Percentiles rank a stretch among this genome's conserved stretches.
These are phyloP conservation scores for Cupressus sempervirens DNA, from an alignment of 75 land plant genomes.

Conservation along the genomic window DNA sequence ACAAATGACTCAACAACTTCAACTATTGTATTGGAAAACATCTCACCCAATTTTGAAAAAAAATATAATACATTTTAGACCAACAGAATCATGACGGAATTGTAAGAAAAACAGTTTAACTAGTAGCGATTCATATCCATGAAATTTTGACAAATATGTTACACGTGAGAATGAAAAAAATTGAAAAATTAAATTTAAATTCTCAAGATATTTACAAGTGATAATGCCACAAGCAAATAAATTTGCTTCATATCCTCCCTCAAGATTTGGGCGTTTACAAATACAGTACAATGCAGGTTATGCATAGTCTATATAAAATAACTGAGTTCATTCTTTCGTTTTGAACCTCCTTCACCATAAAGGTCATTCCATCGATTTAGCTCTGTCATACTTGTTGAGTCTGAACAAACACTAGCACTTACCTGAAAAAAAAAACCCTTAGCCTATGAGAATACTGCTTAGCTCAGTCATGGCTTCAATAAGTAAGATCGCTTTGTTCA, in stretches of 20 bases:
- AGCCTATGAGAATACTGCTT: background rate
- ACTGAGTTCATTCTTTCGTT: conserved; percentile 7
- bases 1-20: too few species aligned
- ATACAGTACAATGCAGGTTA: background rate
- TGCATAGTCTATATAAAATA: conserved; percentile 19
- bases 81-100: background rate
- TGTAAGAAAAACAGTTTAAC: background rate
- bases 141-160: background rate
- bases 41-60: too few species aligned
- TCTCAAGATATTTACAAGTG: background rate
- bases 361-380: conserved; percentile 20
- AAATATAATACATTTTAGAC: background rate
- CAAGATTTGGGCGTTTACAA: background rate
- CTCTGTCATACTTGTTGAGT: conserved; percentile 21
- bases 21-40: too few species aligned
- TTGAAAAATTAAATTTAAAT: background rate
- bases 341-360: conserved; percentile 25
- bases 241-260: background rate
- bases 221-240: background rate
- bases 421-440: conserved; percentile 9
- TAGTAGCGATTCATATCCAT: background rate
- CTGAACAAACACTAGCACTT: conserved; percentile 23
- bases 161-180: background rate
- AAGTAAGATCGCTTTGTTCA: background rate
- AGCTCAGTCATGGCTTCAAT: background rate